Conservation (phyloP, 352 stramenopile genomes). For the Globisporangium radiosum region DNA sequence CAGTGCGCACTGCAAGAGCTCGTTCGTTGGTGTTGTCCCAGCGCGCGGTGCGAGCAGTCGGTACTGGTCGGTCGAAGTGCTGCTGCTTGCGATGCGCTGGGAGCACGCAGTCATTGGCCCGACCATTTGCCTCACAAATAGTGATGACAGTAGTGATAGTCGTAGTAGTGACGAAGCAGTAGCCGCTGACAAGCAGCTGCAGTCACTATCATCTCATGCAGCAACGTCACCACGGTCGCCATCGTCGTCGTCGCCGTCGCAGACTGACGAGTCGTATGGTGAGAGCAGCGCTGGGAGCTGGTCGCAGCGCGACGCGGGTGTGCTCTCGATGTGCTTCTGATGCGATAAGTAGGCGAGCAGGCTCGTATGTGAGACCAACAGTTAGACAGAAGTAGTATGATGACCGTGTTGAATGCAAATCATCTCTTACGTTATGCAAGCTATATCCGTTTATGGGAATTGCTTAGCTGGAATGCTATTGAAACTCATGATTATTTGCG, state of each 20-base stretch:
- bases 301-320: background rate
- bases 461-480: no score
- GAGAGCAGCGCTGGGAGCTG: conserved; percentile 4
- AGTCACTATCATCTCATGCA: background rate
- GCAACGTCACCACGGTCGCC: conserved; percentile 4
- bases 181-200: background rate
- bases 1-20: conserved; percentile 9
- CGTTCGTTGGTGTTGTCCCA: conserved; percentile 19
- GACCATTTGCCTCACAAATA: conserved; percentile 4
- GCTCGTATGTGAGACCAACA: no score
- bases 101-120: conserved; percentile 12
- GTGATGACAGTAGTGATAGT: background rate
- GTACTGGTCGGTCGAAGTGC: conserved; percentile 24
- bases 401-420: no score
- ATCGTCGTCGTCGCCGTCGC: background rate
- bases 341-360: no score
- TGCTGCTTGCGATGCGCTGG: conserved; percentile 18
- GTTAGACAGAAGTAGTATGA: no score
- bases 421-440: no score
- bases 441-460: no score
- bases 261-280: background rate
- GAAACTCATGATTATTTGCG: no score
- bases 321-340: no score
- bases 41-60: conserved; percentile 8
- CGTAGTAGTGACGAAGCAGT: no score